Base-by-base conservation (phyloP, 805 yeast genomes). In the Pichia kluyveri region DNA sequence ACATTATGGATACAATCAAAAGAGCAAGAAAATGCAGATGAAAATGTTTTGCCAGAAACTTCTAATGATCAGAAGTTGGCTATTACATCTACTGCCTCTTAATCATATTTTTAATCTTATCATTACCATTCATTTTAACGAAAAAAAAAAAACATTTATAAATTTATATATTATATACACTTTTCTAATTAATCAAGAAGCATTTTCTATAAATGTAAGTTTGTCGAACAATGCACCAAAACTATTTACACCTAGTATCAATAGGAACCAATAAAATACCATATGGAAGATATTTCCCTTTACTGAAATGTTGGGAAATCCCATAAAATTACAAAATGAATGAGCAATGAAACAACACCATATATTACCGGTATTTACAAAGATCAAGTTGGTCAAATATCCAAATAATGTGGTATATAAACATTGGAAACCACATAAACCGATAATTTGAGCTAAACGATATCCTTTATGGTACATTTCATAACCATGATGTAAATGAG, bases 401-500 rank as follows among this genome's bases (percentile, higher is more conserved):
- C 95, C 96, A 65, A 87, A 87, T 10, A 82, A 49, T 5, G 81
- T 68, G 1, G 96, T 87, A 60, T 83, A 86, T 0, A 60, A 44
- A 41, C 80, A 63, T 54, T 88, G 96, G 49, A 81, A 70, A 0
- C 60, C 18, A 2, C 75, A 66, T 8, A 65, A 58, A 6, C 70
- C 37, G 1, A 72, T 31, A 1, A 80, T 69, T 17, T 63, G 56
- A 0, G 47, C 26, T 3, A 68, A 58, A 7, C 56, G 40, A 1
- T 61, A 53, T 0, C 51, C 37, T 3, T 67, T 60, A 10, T 57
- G 62, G 46, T 48, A 51, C 41, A 74, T 54, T 47, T 77, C 81
- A 52, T 69, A 69, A 3, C 77, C 88, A 60, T 87, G 95, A 59
- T 87, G 91, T 23, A 83, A 44, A 63, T 87, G 96, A 0, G 95